phyloP scores from a whole-genome alignment of 352 stramenopile species.

The Hyaloperonospora arabidopsidis region DNA sequence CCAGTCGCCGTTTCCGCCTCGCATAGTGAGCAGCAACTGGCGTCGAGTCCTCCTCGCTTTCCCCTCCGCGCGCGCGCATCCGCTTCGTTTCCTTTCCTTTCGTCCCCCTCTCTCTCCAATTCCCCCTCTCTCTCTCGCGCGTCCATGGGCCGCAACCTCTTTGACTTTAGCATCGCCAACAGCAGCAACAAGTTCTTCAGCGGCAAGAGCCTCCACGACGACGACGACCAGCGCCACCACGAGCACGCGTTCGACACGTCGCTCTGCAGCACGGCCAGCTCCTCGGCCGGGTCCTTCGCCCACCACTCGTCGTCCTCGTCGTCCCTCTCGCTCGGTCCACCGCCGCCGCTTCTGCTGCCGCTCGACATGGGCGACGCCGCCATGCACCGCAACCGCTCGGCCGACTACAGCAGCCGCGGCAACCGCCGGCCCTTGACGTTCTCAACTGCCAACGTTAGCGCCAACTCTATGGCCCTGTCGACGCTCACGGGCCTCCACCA shows the following conservation, averaged over 20 bases:
- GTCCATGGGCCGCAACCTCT: conserved; percentile 33
- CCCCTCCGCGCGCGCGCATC: too few relatives aligned
- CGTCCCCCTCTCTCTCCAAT: background rate
- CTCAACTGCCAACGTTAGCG: conserved; percentile 26
- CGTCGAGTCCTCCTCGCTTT: background rate
- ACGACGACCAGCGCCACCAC: background rate
- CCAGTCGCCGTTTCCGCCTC: too few relatives aligned
- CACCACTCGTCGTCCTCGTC: background rate
- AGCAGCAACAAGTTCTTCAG: conserved; percentile 34
- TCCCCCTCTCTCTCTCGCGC: background rate
- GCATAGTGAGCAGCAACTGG: too few relatives aligned
- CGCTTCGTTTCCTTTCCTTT: background rate
- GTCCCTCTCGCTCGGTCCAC: background rate
- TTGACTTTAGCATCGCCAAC: conserved; percentile 34
- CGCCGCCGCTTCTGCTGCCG: conserved; percentile 4
- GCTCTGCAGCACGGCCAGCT: conserved; percentile 28
- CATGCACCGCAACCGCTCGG: conserved; percentile 16
- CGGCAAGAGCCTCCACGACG: conserved; percentile 15
- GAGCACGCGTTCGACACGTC: conserved; percentile 7
- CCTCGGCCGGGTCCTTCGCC: conserved; percentile 19
- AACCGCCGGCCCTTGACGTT: conserved; percentile 32
- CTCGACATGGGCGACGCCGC: conserved; percentile 22
- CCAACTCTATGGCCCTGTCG: conserved; percentile 25
- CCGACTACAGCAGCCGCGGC: conserved; percentile 19
- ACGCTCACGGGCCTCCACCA: conserved; percentile 11